These are phyloP conservation scores for Talaromyces rugulosus DNA, from an alignment of 2,329 filamentous ascomycete genomes.

Conservation along the genomic window DNA sequence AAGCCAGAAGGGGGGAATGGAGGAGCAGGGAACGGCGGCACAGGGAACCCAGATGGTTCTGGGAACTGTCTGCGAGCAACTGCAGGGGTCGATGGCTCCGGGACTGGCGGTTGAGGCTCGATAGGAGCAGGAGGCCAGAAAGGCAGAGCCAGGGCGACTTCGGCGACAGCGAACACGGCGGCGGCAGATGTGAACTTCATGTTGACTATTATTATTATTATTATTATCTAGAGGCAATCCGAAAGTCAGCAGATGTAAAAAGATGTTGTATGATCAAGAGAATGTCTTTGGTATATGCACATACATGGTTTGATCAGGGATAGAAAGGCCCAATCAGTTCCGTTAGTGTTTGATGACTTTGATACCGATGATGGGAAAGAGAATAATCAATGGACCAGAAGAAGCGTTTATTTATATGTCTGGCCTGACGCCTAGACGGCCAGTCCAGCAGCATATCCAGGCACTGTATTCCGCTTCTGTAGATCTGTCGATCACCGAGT, in stretches of 20 bases:
- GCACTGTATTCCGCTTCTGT: background rate
- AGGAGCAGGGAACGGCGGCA: background rate
- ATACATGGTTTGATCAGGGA: background rate
- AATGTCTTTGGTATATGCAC: background rate
- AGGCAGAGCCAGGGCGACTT: conserved; percentile 7
- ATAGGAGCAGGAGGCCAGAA: background rate
- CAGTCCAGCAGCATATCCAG: background rate
- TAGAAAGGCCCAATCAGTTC: background rate
- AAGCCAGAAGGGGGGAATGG: background rate
- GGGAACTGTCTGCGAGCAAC: background rate
- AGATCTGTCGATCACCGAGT: background rate
- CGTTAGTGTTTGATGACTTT: background rate
- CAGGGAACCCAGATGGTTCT: background rate
- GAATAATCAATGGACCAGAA: background rate
- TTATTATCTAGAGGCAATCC: background rate
- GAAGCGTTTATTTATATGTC: background rate
- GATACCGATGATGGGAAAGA: background rate
- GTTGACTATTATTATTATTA: background rate
- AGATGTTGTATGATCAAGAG: background rate
- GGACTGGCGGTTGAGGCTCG: background rate
- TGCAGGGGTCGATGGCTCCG: background rate
- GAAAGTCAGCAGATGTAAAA: background rate
- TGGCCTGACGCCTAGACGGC: background rate
- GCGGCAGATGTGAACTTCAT: conserved; percentile 13
- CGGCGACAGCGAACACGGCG: conserved; percentile 6